These are phyloP conservation scores for Thielaviopsis cerberus DNA, from an alignment of 2,329 filamentous ascomycete genomes.

Conservation along the genomic window DNA sequence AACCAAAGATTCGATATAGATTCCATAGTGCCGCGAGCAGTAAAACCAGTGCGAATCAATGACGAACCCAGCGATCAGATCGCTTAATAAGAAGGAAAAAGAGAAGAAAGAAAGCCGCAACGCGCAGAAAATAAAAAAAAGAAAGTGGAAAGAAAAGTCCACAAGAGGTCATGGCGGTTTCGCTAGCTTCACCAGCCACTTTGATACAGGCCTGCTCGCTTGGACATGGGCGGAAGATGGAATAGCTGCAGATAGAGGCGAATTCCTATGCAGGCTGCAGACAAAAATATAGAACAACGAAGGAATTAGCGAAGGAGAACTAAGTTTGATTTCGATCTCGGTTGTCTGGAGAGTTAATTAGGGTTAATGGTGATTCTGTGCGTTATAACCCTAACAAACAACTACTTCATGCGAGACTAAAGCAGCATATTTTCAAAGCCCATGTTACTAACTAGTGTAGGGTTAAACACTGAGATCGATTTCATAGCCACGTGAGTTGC, in stretches of 20 bases:
- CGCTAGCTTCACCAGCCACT: not conserved
- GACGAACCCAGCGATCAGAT: too few relatives aligned
- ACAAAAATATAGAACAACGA: too few relatives aligned
- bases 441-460: too few relatives aligned
- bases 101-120: not conserved
- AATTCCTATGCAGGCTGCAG: not conserved
- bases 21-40: too few relatives aligned
- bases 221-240: not conserved
- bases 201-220: not conserved
- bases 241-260: not conserved
- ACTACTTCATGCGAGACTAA: not conserved
- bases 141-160: not conserved
- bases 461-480: not conserved
- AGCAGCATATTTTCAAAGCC: too few relatives aligned
- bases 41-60: too few relatives aligned
- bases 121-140: not conserved
- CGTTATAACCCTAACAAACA: not conserved
- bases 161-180: not conserved
- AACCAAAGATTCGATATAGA: too few relatives aligned
- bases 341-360: too few relatives aligned
- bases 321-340: too few relatives aligned
- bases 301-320: too few relatives aligned
- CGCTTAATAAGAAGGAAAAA: not conserved
- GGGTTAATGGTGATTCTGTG: not conserved
- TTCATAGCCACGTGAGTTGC: not conserved